Percentiles rank a stretch among this genome's conserved stretches.
These are phyloP conservation scores for Eutrema heterophyllum DNA, from an alignment of 345 rosid genomes.

Conservation along the genomic window DNA sequence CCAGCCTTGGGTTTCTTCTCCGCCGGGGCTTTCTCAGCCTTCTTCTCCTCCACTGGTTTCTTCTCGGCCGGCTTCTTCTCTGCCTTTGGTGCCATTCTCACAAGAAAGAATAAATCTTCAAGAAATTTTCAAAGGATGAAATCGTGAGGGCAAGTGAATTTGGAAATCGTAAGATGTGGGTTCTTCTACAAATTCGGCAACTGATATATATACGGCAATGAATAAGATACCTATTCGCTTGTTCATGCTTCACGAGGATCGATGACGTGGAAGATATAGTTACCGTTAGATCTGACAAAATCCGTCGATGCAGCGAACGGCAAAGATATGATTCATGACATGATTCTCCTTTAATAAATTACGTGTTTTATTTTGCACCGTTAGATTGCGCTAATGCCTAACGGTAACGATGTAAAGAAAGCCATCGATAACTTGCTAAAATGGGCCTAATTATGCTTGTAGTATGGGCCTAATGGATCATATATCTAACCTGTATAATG, in stretches of 20 bases:
- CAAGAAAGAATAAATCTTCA: too few species aligned
- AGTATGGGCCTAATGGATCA: not conserved
- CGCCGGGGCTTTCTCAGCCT: slow-evolving; percentile 48
- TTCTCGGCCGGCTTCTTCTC: slow-evolving; percentile 33
- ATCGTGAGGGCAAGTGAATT: not conserved
- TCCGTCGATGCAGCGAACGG: slow-evolving; percentile 5
- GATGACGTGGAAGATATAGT: not conserved
- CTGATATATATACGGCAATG: slow-evolving; percentile 4
- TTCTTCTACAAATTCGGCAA: rapidly evolving
- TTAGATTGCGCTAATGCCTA: not conserved
- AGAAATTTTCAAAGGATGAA: not conserved
- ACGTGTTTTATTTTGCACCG: not conserved
- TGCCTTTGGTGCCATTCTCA: slow-evolving; percentile 46
- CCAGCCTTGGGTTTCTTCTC: slow-evolving; percentile 59
- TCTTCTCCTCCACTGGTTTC: slow-evolving; percentile 44
- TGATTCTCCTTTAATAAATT: too few species aligned
- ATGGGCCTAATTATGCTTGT: not conserved
- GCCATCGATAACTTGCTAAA: not conserved
- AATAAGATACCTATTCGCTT: slow-evolving; percentile 12
- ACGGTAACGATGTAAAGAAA: not conserved
- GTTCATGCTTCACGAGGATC: slow-evolving; percentile 22
- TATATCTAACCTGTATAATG: not conserved
- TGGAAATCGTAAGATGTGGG: not conserved
- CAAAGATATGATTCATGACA: not conserved
- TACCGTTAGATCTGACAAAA: slow-evolving; percentile 16